Evolutionary conservation across 2,329 filamentous ascomycete genomes (phyloP), one percentile per base, ranked within the genome.

Genomic region (Colletotrichum limetticola): DNA sequence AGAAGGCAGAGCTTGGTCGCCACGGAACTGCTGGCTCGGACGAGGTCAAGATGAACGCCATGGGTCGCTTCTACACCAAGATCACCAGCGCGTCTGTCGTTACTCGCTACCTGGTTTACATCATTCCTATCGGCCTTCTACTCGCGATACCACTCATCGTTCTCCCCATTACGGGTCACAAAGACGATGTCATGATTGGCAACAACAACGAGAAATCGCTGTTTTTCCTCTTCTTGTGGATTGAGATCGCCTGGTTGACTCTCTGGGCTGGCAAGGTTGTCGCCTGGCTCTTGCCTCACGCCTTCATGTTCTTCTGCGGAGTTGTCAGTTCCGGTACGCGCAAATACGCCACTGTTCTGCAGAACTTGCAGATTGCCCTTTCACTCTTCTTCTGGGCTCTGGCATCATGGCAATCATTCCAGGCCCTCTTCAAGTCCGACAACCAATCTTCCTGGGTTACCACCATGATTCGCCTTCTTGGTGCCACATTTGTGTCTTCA

Each of bases 321-420:
- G 90, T 94, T 35, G 88, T 94, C 79, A 93, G 91, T 80, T 89
- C 90, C 16, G 92, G 92, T 60, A 92, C 91, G 5, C 87, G 91
- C 74, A 94, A 94, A 80, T 94, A 94, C 77, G 91, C 91, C 57
- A 87, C 88, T 3, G 89, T 94, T 16, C 83, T 94, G 37, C 85
- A 85, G 68, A 90, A 91, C 69, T 84, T 94, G 52, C 90, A 92
- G 78, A 89, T 93, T 49, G 90, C 91, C 1, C 82, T 94, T 1
- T 92, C 91, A 3, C 85, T 94, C 61, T 91, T 94, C 79, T 90
- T 93, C 77, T 93, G 92, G 91, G 88, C 89, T 5, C 84, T 93
- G 52, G 89, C 88, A 2, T 88, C 86, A 7, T 91, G 89, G 82
- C 85, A 91, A 61, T 90, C 90, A 16, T 93, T 92, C 81, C 87